Conservation (phyloP, 345 rosid species). For the Hypericum androsaemum region DNA sequence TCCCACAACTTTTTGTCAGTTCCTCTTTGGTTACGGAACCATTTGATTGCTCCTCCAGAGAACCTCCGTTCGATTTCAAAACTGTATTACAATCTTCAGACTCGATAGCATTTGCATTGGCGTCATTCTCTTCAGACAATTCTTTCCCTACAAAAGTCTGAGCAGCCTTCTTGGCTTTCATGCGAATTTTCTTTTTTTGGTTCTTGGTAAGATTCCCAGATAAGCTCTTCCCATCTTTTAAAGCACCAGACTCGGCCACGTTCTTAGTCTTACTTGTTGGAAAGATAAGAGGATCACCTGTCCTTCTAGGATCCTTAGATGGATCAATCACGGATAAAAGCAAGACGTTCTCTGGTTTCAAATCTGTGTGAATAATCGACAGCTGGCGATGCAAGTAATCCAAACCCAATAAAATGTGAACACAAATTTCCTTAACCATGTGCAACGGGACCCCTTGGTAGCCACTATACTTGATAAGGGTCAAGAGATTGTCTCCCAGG, state of each 20-base stretch:
- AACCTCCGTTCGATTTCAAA: conserved; percentile 17
- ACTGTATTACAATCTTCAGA: conserved; percentile 20
- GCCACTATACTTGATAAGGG: conserved; percentile 50
- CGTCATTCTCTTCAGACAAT: conserved; percentile 23
- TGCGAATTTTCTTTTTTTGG: conserved; percentile 52
- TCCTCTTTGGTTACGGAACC: conserved; percentile 22
- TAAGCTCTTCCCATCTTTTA: conserved; percentile 3
- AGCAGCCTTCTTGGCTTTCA: conserved; percentile 50
- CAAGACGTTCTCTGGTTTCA: conserved; percentile 64
- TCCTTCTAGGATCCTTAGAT: conserved; percentile 40
- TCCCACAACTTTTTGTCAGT: conserved; percentile 33
- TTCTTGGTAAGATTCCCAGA: conserved; percentile 48
- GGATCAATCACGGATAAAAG: conserved; percentile 51
- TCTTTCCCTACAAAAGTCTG: conserved; percentile 45
- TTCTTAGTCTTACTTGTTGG: conserved; percentile 34
- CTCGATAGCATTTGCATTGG: conserved; percentile 30
- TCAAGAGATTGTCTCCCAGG: conserved; percentile 62
- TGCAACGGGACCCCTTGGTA: conserved; percentile 49
- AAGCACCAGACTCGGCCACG: conserved; percentile 19
- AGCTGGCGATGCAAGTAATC: conserved; percentile 68
- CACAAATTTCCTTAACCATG: conserved; percentile 53
- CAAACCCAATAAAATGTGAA: conserved; percentile 45
- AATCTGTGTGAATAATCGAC: conserved; percentile 65
- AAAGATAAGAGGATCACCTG: conserved; percentile 37
- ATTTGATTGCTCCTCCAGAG: conserved; percentile 26